These are phyloP conservation scores for Amphicarpaea edgeworthii DNA, from an alignment of 306 rosid genomes.

Conservation along the genomic window DNA sequence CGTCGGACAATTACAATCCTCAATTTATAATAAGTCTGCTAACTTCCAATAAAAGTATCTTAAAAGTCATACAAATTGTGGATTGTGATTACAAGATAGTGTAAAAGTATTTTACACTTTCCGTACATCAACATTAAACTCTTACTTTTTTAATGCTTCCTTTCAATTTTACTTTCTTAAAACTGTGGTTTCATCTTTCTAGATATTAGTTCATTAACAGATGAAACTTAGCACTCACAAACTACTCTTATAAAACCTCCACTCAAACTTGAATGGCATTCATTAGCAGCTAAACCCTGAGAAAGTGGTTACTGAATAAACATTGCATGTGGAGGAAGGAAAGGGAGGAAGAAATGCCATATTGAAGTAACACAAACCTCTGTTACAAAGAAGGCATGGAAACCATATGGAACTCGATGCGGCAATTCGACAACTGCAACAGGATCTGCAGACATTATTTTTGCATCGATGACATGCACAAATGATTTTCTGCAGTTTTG, in stretches of 20 bases:
- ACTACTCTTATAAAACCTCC: too few species aligned
- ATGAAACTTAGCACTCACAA: conserved; percentile 6
- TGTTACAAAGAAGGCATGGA: conserved; percentile 90
- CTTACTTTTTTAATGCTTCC: too few species aligned
- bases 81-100: too few species aligned
- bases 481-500: conserved; percentile 70
- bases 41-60: too few species aligned
- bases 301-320: not conserved
- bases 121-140: too few species aligned
- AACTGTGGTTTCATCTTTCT: conserved; percentile 2
- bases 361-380: conserved; percentile 69
- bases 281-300: not conserved
- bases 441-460: conserved; percentile 89
- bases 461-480: conserved; percentile 78
- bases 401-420: conserved; percentile 86
- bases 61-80: too few species aligned
- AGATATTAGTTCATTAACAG: conserved; percentile 6
- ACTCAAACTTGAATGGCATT: not conserved
- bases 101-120: too few species aligned
- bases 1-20: too few species aligned
- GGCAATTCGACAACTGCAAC: conserved; percentile 91
- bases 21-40: too few species aligned
- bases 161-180: not conserved
- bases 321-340: conserved; percentile 10
- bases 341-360: conserved; percentile 7